Percentiles rank a stretch among this genome's conserved stretches.
phyloP scores from a whole-genome alignment of 129 eudicot genomes.

The Tanacetum coccineum region DNA sequence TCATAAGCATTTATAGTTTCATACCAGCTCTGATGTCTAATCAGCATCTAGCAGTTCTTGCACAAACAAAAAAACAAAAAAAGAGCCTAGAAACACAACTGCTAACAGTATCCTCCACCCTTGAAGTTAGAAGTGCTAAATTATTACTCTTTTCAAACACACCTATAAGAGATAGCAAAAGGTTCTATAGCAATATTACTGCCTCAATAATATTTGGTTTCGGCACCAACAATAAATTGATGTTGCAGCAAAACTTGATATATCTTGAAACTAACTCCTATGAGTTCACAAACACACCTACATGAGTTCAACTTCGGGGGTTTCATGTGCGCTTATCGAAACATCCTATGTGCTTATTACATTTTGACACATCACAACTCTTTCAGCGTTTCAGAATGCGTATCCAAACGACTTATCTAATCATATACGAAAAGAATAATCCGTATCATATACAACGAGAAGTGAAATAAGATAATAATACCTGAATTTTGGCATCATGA shows the following conservation, averaged over 20 bases:
- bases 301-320: no score
- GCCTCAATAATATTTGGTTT: neutral
- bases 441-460: no score
- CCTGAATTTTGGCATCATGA: slow-evolving; percentile 97
- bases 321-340: no score
- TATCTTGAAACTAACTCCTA: neutral
- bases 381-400: no score
- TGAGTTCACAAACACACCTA: neutral
- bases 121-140: neutral
- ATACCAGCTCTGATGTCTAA: neutral
- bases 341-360: no score
- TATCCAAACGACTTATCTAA: no score
- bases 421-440: no score
- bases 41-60: no score
- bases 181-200: slow-evolving; percentile 3
- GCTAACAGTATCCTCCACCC: neutral
- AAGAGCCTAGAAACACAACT: neutral
- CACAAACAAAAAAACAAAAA: no score
- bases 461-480: neutral
- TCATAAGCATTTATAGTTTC: no score
- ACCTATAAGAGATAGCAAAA: slow-evolving; percentile 2
- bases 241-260: neutral
- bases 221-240: neutral
- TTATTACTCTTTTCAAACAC: neutral
- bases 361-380: no score